Evolutionary conservation across 2,329 filamentous ascomycete species (phyloP).

Genomic region (Venturia aucupariae): DNA sequence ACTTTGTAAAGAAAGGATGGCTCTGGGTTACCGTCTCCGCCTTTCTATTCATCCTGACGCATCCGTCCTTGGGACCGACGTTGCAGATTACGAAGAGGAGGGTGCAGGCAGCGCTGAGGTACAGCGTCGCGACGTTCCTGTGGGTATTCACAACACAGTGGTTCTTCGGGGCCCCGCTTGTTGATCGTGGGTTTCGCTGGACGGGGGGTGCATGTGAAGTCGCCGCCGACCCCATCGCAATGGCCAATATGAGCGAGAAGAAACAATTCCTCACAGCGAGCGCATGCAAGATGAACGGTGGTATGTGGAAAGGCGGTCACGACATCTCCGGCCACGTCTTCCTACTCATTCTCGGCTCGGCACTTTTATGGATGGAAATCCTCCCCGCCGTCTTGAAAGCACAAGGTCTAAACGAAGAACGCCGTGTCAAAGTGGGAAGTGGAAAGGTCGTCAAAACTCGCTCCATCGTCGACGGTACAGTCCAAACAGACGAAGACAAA

Average conservation of each 20-base stretch:
- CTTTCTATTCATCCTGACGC: constrained; percentile 56
- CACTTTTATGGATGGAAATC: constrained; percentile 74
- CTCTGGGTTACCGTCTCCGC: constrained; percentile 78
- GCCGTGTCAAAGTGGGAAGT: constrained; percentile 52
- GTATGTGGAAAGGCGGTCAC: constrained; percentile 84
- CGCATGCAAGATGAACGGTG: constrained; percentile 75
- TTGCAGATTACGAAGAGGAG: constrained; percentile 35
- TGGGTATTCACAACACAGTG: constrained; percentile 92
- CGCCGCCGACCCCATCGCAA: constrained; percentile 38
- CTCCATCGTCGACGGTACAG: constrained; percentile 11
- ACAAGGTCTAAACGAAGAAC: constrained; percentile 47
- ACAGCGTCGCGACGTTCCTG: constrained; percentile 59
- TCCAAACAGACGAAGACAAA: constrained; percentile 15
- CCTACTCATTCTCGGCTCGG: constrained; percentile 74
- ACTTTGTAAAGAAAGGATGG: constrained; percentile 96
- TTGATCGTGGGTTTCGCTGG: constrained; percentile 81
- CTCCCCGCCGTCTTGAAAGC: constrained; percentile 48
- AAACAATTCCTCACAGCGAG: constrained; percentile 41
- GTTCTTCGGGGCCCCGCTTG: constrained; percentile 86
- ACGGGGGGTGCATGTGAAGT: constrained; percentile 78
- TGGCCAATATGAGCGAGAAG: constrained; percentile 35
- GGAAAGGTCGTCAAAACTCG: constrained; percentile 42
- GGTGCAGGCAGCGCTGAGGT: constrained; percentile 57
- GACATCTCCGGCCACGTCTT: constrained; percentile 96
- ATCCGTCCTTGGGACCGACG: constrained; percentile 47